Base-by-base conservation (phyloP, 2,329 filamentous ascomycete genomes). In the Cordyceps cateniannulata region DNA sequence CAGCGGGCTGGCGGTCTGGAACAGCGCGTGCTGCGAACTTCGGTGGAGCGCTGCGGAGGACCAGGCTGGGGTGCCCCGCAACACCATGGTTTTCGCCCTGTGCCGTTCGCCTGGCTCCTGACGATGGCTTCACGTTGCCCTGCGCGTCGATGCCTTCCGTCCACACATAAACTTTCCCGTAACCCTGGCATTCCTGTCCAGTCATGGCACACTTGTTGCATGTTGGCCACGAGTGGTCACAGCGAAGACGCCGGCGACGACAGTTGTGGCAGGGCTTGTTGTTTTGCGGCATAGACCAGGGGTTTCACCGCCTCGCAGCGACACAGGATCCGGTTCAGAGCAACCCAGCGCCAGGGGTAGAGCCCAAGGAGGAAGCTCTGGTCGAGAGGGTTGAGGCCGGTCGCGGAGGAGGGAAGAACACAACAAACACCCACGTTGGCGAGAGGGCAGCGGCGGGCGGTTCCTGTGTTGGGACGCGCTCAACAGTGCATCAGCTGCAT, bases 141-240 rank as follows among this genome's bases (percentile, higher is more conserved):
- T 77, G 73, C 49, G 77, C 74, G 50, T 81, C 79, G 61, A 81
- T 78, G 58, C 77, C 77, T 61, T 79, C 75, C 59, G 83, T 81
- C 84, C 84, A 87, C 62, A 84, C 77, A 65, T 85, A 81, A 51
- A 86, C 71, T 67, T 80, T 81, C 63, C 81, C 83, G 70, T 87
- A 87, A 44, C 85, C 85, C 63, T 85, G 79, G 73, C 85, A 87
- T 66, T 82, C 76, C 69, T 82, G 76, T 29, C 82, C 82, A 47
- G 79, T 75, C 66, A 74, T 76, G 59, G 75, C 71, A 70, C 84
- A 87, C 73, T 86, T 87, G 66, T 81, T 78, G 70, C 85, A 87
- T 62, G 72, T 76, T 27, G 84, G 84, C 54, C 80, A 73, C 38
- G 84, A 85, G 62, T 81, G 78, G 71, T 87, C 85, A 71, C 85